Percentiles rank a stretch among this genome's conserved stretches.
phyloP scores from a whole-genome alignment of 371 early-diverging fungal genomes.

The Mortierella sp. region DNA sequence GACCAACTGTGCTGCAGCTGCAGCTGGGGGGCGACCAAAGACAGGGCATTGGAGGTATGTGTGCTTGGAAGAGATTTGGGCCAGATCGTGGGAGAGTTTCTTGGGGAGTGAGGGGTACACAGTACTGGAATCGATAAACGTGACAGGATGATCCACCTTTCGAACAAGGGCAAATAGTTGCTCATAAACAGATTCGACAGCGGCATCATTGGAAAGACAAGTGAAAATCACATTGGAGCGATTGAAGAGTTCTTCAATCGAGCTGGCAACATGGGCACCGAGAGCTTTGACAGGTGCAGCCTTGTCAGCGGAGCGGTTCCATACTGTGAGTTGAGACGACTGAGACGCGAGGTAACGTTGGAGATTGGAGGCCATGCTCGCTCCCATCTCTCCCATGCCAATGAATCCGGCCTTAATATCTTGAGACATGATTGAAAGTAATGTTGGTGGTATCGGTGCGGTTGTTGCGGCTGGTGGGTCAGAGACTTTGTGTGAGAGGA shows the following conservation, averaged over 20 bases:
- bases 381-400: conserved; percentile 43
- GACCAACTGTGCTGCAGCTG: conserved; percentile 56
- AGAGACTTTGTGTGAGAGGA: no score
- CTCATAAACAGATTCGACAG: conserved; percentile 36
- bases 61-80: not conserved
- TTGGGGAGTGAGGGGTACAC: not conserved
- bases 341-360: conserved; percentile 32
- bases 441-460: no score
- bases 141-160: conserved; percentile 66
- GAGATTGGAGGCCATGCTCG: conserved; percentile 48
- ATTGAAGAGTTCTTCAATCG: conserved; percentile 10
- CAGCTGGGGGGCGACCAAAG: conserved; percentile 64
- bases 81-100: not conserved
- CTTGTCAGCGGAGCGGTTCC: conserved; percentile 50
- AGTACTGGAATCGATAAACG: conserved; percentile 55
- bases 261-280: conserved; percentile 33
- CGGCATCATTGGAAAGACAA: conserved; percentile 22
- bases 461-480: no score
- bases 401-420: conserved; percentile 34
- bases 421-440: no score
- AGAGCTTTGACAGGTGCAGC: conserved; percentile 15
- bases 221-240: conserved; percentile 24
- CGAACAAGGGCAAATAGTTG: conserved; percentile 67
- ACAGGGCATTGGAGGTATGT: conserved; percentile 57
- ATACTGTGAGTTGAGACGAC: conserved; percentile 30